These are phyloP conservation scores for Brettanomyces bruxellensis DNA, from an alignment of 805 yeast genomes.

Conservation along the genomic window DNA sequence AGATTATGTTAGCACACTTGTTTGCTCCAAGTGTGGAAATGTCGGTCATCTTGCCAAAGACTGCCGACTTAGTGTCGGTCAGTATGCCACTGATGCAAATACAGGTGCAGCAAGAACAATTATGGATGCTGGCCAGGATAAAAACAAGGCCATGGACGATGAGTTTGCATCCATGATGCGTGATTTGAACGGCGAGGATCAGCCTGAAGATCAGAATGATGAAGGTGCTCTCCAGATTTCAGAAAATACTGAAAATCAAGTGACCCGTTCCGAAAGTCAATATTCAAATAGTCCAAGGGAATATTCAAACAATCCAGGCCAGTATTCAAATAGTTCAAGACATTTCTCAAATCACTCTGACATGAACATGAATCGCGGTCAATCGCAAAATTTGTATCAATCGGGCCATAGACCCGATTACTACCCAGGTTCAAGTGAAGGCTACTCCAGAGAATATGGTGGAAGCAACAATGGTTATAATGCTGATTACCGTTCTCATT, in stretches of 20 bases:
- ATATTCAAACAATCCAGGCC: too few relatives aligned
- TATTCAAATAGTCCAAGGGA: too few relatives aligned
- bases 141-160: conserved; percentile 27
- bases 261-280: too few relatives aligned
- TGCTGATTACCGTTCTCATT: background rate
- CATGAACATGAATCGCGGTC: too few relatives aligned
- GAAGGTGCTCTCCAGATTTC: too few relatives aligned
- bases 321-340: too few relatives aligned
- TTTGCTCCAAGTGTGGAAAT: conserved; percentile 73
- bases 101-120: too few relatives aligned
- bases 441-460: background rate
- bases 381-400: too few relatives aligned
- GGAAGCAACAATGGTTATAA: background rate
- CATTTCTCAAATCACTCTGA: too few relatives aligned
- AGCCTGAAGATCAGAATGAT: conserved; percentile 3
- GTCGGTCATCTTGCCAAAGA: conserved; percentile 85
- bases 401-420: too few relatives aligned
- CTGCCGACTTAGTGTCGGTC: conserved; percentile 43
- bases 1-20: conserved; percentile 44
- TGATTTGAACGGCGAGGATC: conserved; percentile 30
- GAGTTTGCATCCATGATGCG: conserved; percentile 45
- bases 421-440: background rate
- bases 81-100: too few relatives aligned
- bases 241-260: too few relatives aligned
- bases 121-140: background rate